Conservation (phyloP, 441 rosid species). For the Gossypium laxum region DNA sequence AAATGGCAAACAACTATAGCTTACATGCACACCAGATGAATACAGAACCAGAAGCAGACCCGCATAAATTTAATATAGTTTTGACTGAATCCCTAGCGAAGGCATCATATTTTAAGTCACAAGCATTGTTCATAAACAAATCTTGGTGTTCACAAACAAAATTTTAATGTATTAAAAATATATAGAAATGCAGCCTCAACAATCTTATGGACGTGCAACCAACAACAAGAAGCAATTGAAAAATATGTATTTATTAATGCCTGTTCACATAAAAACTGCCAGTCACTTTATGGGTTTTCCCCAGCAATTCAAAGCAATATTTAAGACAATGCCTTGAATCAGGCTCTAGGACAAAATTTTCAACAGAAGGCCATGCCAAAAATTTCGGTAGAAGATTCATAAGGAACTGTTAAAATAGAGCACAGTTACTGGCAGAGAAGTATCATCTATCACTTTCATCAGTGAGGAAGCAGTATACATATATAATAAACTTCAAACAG, state of each 20-base stretch:
- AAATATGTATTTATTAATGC: background rate
- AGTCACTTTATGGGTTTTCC: background rate
- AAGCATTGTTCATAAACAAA: background rate
- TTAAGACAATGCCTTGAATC: background rate
- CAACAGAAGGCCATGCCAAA: background rate
- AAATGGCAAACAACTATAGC: constrained; percentile 17
- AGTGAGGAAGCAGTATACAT: background rate
- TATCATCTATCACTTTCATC: background rate
- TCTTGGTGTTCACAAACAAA: background rate
- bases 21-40: constrained; percentile 2
- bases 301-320: background rate
- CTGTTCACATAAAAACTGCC: background rate
- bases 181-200: constrained; percentile 3
- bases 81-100: constrained; percentile 6
- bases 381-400: background rate
- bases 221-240: background rate
- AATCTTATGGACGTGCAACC: background rate
- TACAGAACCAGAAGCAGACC: background rate
- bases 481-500: background rate
- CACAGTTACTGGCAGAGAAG: background rate
- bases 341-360: background rate
- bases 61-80: background rate
- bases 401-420: background rate
- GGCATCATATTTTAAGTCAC: background rate
- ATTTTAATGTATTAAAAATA: background rate